Conservation (phyloP, 192 early-diverging fungal species). For the Powellomyces hirtus region DNA sequence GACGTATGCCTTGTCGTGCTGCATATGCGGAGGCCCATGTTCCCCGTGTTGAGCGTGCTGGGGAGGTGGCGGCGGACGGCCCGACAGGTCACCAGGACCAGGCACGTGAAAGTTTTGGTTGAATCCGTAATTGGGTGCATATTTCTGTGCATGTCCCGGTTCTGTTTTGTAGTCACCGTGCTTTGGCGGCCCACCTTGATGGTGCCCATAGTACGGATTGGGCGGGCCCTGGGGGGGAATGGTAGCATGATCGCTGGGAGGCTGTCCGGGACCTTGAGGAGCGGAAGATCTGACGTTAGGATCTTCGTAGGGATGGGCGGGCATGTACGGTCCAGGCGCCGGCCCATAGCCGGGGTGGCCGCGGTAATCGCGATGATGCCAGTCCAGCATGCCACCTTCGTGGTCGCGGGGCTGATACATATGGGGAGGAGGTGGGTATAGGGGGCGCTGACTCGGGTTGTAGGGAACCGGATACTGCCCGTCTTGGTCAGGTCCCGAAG, state of each 20-base stretch:
- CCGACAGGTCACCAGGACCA: background rate
- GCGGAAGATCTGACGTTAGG: background rate
- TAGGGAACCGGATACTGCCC: conserved; percentile 7
- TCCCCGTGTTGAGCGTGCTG: background rate
- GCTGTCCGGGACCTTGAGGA: background rate
- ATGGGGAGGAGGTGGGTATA: conserved; percentile 19
- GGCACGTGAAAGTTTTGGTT: conserved; percentile 10
- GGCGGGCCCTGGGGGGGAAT: background rate
- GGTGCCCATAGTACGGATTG: conserved; percentile 14
- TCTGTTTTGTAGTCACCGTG: conserved; percentile 11
- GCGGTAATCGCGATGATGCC: conserved; percentile 27
- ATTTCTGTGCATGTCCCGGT: background rate
- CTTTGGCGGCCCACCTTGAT: conserved; percentile 8
- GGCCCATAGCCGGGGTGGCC: conserved; percentile 13
- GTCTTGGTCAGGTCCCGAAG: conserved; percentile 9
- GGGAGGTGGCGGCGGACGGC: background rate
- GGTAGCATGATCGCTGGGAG: background rate
- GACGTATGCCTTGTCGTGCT: background rate
- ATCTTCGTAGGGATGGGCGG: conserved; percentile 20
- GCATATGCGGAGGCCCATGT: background rate
- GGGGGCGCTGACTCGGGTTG: background rate
- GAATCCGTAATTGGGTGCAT: conserved; percentile 12
- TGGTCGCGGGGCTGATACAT: conserved; percentile 7
- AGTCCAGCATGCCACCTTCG: conserved; percentile 13
- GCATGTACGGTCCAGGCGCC: background rate